phyloP scores from a whole-genome alignment of 192 early-diverging fungal genomes.

The Rhizoclosmatium globosum region DNA sequence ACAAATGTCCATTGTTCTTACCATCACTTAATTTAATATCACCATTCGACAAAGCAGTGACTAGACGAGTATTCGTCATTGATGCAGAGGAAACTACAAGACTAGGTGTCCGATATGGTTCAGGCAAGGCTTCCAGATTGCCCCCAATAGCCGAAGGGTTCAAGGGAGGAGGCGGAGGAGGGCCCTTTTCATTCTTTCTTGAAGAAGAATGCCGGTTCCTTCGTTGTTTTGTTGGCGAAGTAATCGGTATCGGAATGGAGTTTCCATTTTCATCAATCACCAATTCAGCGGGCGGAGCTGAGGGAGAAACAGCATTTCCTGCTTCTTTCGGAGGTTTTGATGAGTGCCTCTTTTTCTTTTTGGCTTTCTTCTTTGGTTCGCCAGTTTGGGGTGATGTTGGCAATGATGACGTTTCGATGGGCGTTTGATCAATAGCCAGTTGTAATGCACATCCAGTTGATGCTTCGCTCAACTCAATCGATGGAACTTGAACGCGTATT shows the following conservation, averaged over 20 bases:
- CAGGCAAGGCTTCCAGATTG: no score
- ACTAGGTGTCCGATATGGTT: neutral
- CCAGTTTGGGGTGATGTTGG: neutral
- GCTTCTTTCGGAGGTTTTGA: neutral
- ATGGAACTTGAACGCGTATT: no score
- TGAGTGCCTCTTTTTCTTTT: neutral
- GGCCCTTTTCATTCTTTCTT: conserved; percentile 20
- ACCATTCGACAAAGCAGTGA: neutral
- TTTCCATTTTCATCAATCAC: neutral
- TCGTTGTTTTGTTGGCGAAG: neutral
- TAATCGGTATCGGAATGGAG: neutral
- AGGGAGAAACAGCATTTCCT: neutral
- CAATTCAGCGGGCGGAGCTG: neutral
- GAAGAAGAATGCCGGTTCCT: neutral
- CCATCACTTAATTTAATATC: neutral
- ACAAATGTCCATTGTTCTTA: neutral
- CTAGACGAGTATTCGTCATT: neutral
- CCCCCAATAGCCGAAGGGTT: conserved; percentile 18
- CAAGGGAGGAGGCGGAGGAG: conserved; percentile 32
- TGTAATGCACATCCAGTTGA: no score
- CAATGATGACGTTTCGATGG: no score
- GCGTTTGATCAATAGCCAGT: no score
- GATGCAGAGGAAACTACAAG: neutral
- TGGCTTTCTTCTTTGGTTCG: neutral
- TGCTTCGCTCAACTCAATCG: no score